Base-by-base conservation (phyloP, 768 basidiomycete species). In the Lentinula sp. region DNA sequence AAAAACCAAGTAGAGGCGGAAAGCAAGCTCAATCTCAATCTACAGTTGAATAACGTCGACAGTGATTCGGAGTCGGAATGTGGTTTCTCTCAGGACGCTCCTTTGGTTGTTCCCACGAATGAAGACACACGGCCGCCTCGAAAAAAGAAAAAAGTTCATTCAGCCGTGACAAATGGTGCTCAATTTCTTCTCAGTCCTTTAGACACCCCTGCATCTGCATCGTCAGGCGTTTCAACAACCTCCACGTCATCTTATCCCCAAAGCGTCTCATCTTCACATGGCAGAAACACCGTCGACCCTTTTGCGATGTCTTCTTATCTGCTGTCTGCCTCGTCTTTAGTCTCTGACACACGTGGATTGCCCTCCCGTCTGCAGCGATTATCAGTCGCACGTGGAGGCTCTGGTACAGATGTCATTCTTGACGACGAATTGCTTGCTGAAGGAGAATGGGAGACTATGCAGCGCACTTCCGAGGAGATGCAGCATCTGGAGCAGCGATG, bases 391-490 rank as follows among this genome's bases (percentile, higher is more conserved):
- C 85, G 87, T 48, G 86, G 88, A 49, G 86, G 85, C 39, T 78
- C 77, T 51, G 74, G 73, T 6, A 76, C 71, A 39, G 74, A 74
- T 23, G 72, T 78, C 20, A 82, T 93, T 18, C 63, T 66, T 1
- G 91, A 93, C 62, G 85, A 90, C 7, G 91, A 92, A 61, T 73
- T 93, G 23, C 90, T 93, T 62, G 80, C 73, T 3, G 79, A 82
- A 35, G 87, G 84, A 2, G 91, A 93, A 70, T 69, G 89, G 32
- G 89, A 91, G 58, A 78, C 74, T 18, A 57, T 90, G 33, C 64
- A 90, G 20, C 74, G 91, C 59, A 73, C 66, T 50, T 75, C 81
- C 36, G 79, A 76, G 20, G 87, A 91, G 68, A 76, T 76, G 15
- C 72, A 75, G 55, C 71, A 74, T 1, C 68, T 89, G 62, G 66